Percentiles rank a stretch among this genome's conserved stretches.
Evolutionary conservation across 1,284 basidiomycete species (phyloP).

Genomic region (Tilletia walkeri): DNA sequence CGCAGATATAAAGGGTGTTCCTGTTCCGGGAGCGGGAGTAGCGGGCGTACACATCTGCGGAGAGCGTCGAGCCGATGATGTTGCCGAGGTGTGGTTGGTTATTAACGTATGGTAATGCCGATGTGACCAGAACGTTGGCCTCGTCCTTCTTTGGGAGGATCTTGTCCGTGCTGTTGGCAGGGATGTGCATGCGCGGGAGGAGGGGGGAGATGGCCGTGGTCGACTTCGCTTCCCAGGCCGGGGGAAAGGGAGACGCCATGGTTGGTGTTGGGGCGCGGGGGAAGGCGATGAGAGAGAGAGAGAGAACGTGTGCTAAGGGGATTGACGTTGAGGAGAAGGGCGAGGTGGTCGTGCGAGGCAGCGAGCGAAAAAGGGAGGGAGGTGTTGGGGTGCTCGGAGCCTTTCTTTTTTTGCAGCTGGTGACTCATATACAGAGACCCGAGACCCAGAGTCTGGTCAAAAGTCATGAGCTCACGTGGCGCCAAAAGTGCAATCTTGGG

Average conservation of each 20-base stretch:
- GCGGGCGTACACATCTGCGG: conserved; percentile 94
- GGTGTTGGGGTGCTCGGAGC: no score
- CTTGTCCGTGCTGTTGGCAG: conserved; percentile 21
- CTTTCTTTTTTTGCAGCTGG: no score
- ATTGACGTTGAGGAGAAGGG: no score
- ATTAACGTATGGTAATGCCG: conserved; percentile 94
- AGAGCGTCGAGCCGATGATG: conserved; percentile 93
- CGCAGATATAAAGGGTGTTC: conserved; percentile 75
- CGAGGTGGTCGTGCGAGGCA: no score
- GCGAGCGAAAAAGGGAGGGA: no score
- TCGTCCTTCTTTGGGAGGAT: conserved; percentile 46
- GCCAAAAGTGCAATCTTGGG: no score
- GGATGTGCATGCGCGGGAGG: conserved; percentile 5
- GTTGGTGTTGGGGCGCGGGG: neutral
- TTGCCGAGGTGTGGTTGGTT: conserved; percentile 99
- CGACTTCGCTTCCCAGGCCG: neutral
- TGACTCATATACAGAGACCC: no score
- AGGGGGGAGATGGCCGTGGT: neutral
- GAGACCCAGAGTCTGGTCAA: no score
- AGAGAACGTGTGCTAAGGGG: no score
- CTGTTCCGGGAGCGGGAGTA: conserved; percentile 64
- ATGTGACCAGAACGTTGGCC: conserved; percentile 74
- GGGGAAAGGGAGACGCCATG: conserved; percentile 2
- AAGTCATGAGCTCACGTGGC: no score
- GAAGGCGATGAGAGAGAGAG: no score